Percentiles rank a stretch among this genome's conserved stretches.
Evolutionary conservation across 805 yeast genomes (phyloP).

Genomic region (Saturnispora hagleri): DNA sequence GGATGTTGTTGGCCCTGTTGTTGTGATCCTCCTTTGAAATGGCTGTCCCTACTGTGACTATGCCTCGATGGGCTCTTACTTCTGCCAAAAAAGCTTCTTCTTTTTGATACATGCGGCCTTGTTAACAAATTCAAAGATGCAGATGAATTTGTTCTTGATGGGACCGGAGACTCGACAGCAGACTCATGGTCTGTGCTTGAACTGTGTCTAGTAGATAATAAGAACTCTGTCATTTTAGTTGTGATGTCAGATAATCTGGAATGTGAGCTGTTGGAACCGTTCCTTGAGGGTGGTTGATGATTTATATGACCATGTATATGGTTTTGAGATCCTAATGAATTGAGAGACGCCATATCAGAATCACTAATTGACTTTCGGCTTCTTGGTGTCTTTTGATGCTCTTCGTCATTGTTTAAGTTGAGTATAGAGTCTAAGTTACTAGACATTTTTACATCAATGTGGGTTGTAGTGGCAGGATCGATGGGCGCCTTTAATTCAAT

Average conservation of each 20-base stretch:
- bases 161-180: slow-evolving; percentile 13
- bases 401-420: background rate
- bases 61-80: slow-evolving; percentile 10
- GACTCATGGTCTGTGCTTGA: slow-evolving; percentile 11
- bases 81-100: slow-evolving; percentile 8
- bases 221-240: slow-evolving; percentile 22
- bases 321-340: background rate
- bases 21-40: background rate
- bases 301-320: background rate
- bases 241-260: slow-evolving; percentile 22
- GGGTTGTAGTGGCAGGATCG: slow-evolving; percentile 8
- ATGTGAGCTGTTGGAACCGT: slow-evolving; percentile 14
- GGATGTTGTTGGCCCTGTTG: background rate
- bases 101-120: slow-evolving; percentile 6
- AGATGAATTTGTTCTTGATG: slow-evolving; percentile 19
- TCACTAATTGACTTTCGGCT: background rate
- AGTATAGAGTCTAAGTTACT: slow-evolving; percentile 1
- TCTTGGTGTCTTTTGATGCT: background rate
- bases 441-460: slow-evolving; percentile 3
- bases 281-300: background rate
- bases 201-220: slow-evolving; percentile 15
- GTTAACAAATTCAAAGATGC: slow-evolving; percentile 20
- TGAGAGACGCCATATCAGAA: background rate
- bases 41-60: background rate
- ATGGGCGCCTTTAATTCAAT: slow-evolving; percentile 7